Percentiles rank a stretch among this genome's conserved stretches.
Evolutionary conservation across 306 rosid species (phyloP).

Genomic region (Sindora glabra): DNA sequence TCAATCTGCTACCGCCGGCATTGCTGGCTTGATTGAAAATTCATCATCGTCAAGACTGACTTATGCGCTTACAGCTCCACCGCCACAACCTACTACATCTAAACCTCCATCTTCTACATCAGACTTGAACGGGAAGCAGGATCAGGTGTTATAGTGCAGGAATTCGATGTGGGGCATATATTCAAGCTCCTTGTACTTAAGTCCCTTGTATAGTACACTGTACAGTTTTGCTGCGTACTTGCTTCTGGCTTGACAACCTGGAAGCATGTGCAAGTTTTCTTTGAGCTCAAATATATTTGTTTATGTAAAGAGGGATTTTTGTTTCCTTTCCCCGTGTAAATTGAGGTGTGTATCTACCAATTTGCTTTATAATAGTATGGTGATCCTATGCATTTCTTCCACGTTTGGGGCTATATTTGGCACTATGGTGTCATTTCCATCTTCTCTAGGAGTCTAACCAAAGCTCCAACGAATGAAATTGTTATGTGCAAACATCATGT

Average conservation of each 20-base stretch:
- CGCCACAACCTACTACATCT: conserved; percentile 46
- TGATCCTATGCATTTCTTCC: conserved; percentile 25
- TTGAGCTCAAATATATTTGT: conserved; percentile 14
- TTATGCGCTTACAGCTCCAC: conserved; percentile 79
- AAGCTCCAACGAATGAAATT: no score
- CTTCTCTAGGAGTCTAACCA: no score
- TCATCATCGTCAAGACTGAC: conserved; percentile 84
- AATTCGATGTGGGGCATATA: conserved; percentile 10
- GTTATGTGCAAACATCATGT: no score
- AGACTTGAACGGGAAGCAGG: conserved; percentile 47
- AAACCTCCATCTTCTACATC: conserved; percentile 43
- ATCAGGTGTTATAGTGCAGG: conserved; percentile 30
- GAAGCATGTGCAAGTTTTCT: conserved; percentile 37
- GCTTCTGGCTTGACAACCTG: conserved; percentile 23
- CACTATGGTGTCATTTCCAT: background rate
- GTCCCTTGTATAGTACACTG: conserved; percentile 66
- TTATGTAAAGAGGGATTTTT: conserved; percentile 27
- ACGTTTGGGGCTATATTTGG: background rate
- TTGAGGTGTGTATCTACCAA: conserved; percentile 29
- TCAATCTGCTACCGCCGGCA: conserved; percentile 97
- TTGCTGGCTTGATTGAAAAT: conserved; percentile 90
- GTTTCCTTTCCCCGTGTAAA: conserved; percentile 28
- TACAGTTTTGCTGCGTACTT: conserved; percentile 45
- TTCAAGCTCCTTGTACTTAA: conserved; percentile 16
- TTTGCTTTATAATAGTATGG: conserved; percentile 22